phyloP scores from a whole-genome alignment of 306 rosid genomes.

The Elaeagnus macrophylla region DNA sequence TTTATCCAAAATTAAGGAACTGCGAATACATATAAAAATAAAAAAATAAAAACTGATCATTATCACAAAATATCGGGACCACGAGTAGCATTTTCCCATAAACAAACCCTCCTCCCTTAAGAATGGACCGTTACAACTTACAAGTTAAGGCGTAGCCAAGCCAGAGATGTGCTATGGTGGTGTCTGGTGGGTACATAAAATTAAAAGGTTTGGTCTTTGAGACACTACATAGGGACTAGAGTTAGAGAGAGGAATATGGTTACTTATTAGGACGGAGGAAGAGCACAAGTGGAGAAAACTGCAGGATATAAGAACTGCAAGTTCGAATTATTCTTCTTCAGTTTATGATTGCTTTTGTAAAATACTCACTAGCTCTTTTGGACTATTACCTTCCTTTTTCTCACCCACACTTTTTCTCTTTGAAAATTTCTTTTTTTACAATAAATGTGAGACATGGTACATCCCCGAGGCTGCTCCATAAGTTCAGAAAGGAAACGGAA shows the following conservation, averaged over 20 bases:
- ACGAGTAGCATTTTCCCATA: not conserved
- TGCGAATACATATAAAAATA: no score
- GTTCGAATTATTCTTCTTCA: slow-evolving; percentile 90
- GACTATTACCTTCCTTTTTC: slow-evolving; percentile 29
- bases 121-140: slow-evolving; percentile 37
- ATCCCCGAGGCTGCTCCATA: slow-evolving; percentile 64
- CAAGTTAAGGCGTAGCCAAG: not conserved
- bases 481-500: slow-evolving; percentile 24
- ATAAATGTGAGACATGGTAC: slow-evolving; percentile 27
- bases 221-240: no score
- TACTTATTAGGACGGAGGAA: not conserved
- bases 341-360: slow-evolving; percentile 63
- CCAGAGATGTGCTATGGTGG: not conserved
- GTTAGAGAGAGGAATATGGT: slow-evolving; percentile 8
- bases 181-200: not conserved
- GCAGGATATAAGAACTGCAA: slow-evolving; percentile 34
- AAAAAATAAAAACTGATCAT: no score
- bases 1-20: no score
- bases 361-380: slow-evolving; percentile 50
- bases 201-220: no score
- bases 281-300: not conserved
- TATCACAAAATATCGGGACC: slow-evolving; percentile 24
- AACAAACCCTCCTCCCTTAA: not conserved
- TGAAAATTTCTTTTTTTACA: slow-evolving; percentile 10
- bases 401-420: slow-evolving; percentile 7